phyloP scores from a whole-genome alignment of 2,329 filamentous ascomycete genomes.

The Diaporthe ampelina region DNA sequence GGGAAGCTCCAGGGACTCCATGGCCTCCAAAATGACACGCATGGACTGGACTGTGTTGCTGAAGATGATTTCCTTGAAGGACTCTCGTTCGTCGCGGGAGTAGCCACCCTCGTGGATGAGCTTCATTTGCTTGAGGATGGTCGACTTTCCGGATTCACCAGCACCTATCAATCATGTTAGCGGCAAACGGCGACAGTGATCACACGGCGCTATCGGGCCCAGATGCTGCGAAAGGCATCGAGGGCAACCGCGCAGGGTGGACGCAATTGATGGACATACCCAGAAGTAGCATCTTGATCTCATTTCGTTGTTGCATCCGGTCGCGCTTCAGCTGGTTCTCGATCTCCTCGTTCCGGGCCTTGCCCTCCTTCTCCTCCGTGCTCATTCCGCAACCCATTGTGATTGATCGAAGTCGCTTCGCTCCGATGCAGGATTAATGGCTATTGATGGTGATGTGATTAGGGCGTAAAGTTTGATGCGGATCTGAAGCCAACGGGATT shows the following conservation, averaged over 20 bases:
- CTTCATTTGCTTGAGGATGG: constrained; percentile 98
- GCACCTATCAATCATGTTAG: constrained; percentile 73
- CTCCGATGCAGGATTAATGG: constrained; percentile 23
- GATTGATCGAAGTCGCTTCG: constrained; percentile 56
- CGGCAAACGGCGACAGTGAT: neutral
- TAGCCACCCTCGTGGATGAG: constrained; percentile 99
- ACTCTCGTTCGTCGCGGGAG: constrained; percentile 86
- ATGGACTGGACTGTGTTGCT: constrained; percentile 79
- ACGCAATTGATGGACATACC: constrained; percentile 70
- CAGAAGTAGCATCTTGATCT: constrained; percentile 99
- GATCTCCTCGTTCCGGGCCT: constrained; percentile 99
- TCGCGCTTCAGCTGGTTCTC: constrained; percentile 99
- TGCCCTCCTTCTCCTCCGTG: constrained; percentile 99
- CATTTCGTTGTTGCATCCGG: constrained; percentile 98
- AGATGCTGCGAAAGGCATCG: neutral
- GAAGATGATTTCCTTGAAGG: constrained; percentile 80
- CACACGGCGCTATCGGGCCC: neutral
- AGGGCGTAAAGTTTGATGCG: neutral
- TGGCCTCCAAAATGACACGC: constrained; percentile 78
- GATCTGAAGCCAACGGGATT: constrained; percentile 7
- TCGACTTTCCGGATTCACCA: constrained; percentile 97
- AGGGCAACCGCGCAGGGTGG: neutral
- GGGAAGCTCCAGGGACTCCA: constrained; percentile 81
- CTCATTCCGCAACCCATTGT: constrained; percentile 99
- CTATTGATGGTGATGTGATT: neutral